Evolutionary conservation across 148 eudicot species (phyloP).

Genomic region (Cornus kousa): DNA sequence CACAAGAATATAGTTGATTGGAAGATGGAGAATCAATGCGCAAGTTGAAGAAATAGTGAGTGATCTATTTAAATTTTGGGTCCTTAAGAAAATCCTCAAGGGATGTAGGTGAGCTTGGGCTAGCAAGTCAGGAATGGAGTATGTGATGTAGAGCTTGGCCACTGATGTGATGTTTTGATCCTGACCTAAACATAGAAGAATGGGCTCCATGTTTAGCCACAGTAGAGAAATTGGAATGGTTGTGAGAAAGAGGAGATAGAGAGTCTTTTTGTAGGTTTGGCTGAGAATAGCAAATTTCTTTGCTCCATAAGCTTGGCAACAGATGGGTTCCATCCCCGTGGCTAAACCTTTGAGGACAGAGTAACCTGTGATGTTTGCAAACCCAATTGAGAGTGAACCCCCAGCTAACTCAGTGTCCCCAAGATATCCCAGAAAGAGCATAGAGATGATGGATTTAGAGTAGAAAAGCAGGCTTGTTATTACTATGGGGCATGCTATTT

Average conservation of each 20-base stretch:
- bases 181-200: constrained; percentile 34
- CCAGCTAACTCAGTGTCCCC: constrained; percentile 37
- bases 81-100: constrained; percentile 33
- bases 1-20: constrained; percentile 35
- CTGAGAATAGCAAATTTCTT: constrained; percentile 22
- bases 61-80: constrained; percentile 42
- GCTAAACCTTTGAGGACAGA: constrained; percentile 36
- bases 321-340: constrained; percentile 43
- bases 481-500: constrained; percentile 22
- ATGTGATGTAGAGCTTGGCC: constrained; percentile 33
- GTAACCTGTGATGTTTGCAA: constrained; percentile 40
- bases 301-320: constrained; percentile 41
- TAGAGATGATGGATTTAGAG: constrained; percentile 32
- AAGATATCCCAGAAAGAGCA: constrained; percentile 36
- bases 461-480: constrained; percentile 23
- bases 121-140: constrained; percentile 44
- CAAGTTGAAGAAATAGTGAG: constrained; percentile 26
- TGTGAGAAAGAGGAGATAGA: constrained; percentile 30
- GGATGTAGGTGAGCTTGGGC: constrained; percentile 44
- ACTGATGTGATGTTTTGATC: constrained; percentile 27
- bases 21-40: constrained; percentile 39
- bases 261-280: constrained; percentile 33
- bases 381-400: constrained; percentile 33
- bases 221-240: constrained; percentile 35
- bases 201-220: constrained; percentile 43